Base-by-base conservation (phyloP, 148 eudicot genomes). In the Hydrangea macrophylla region DNA sequence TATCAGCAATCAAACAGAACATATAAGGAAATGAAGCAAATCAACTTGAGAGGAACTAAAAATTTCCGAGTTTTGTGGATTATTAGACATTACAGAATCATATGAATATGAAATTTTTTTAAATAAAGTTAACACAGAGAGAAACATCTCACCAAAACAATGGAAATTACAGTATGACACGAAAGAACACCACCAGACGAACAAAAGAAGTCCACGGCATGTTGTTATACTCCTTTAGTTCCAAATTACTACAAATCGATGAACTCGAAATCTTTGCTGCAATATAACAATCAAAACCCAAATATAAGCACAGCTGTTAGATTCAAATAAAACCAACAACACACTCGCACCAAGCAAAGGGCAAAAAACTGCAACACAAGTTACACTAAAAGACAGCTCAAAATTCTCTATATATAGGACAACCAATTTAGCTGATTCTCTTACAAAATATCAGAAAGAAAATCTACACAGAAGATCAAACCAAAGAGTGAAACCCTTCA, bases 151-250 rank as follows among this genome's bases (percentile, higher is more conserved):
- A 81, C 82, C 76, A 44, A 56, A 7, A 28, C 10, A 60, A 53
- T 68, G 15, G 17, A 40, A 54, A 28, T 81, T 81, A 86, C 78
- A 86, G 84, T 24, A 86, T 86, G 27, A 86, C 75, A 13, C 79
- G 86, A 75, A 82, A 84, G 75, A 87, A 87, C 54, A 84, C 86
- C 72, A 85, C 82, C 78, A 87, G 75, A 31, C 73, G 84, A 64
- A 77, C 78, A 64, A 51, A 60, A 45, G 73, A 62, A 22, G 72
- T 73, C 92, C 92, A 87, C 72, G 83, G 81, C 92, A 87, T 84
- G 61, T 74, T 83, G 74, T 55, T 64, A 44, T 23, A 28, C 60
- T 62, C 42, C 39, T 44, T 48, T 64, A 56, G 44, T 64, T 36
- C 58, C 54, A 72, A 60, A 72, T 64, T 31, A 63, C 35, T 22